Conservation (phyloP, 176 grass and related monocot species). For the Hsuehochloa calcarea region DNA sequence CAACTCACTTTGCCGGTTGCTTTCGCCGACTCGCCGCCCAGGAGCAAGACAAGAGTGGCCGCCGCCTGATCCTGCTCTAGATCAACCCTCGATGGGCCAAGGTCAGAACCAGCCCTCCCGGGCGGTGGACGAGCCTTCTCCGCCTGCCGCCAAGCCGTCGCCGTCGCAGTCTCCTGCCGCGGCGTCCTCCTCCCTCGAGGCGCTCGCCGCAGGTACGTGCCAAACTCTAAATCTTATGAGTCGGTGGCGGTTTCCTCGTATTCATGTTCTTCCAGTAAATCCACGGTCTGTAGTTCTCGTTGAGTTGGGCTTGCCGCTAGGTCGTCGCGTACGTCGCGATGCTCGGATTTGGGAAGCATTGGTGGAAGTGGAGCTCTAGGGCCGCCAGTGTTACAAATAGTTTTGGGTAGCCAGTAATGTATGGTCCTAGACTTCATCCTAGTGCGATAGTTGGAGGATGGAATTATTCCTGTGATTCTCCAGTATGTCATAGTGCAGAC, state of each 20-base stretch:
- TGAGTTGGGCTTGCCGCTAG: background rate
- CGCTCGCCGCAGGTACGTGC: conserved; percentile 48
- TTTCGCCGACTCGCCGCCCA: background rate
- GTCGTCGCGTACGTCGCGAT: background rate
- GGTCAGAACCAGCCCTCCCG: background rate
- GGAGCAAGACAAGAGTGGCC: background rate
- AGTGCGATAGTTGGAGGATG: background rate
- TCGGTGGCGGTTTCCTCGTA: background rate
- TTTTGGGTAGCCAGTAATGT: background rate
- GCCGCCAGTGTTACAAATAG: background rate
- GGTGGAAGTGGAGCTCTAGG: background rate
- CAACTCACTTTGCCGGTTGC: background rate
- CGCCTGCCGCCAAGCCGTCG: conserved; percentile 8
- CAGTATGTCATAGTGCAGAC: background rate
- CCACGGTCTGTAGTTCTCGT: background rate
- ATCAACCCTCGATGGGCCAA: conserved; percentile 42
- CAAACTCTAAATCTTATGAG: background rate
- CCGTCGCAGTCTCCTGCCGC: conserved; percentile 27
- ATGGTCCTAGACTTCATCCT: background rate
- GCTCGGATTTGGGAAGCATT: conserved; percentile 22
- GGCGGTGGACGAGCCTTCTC: conserved; percentile 1
- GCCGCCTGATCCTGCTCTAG: background rate
- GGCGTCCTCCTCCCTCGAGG: conserved; percentile 44
- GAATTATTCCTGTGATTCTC: background rate
- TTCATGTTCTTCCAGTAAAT: background rate